Evolutionary conservation across 441 rosid genomes (phyloP), one percentile per base, ranked within the genome.

Genomic region (Brassica hybrid): DNA sequence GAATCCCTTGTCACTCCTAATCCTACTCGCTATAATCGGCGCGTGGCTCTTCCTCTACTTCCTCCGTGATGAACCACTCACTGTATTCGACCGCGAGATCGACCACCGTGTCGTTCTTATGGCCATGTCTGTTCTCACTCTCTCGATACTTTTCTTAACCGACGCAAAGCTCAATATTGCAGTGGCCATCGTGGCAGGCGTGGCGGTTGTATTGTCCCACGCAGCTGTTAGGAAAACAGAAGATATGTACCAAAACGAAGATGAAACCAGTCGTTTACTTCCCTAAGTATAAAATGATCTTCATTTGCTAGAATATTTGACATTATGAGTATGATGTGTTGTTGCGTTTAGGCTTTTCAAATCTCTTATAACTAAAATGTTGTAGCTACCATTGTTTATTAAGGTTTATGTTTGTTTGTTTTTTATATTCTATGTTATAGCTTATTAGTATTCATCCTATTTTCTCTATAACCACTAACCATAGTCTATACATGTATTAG

Each of bases 41-140:
- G 86, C 83, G 4, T 90, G 94, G 94, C 75, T 90, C 19, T 90
- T 86, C 76, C 84, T 88, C 67, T 88, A 90, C 80, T 90, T 90
- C 85, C 75, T 88, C 13, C 87, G 94, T 2, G 94, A 88, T 16
- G 88, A 90, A 79, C 94, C 91, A 5, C 74, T 87, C 66, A 73
- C 75, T 50, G 73, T 88, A 6, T 80, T 86, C 72, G 73, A 78
- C 76, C 90, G 85, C 7, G 81, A 80, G 79, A 83, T 90, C 65
- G 89, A 83, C 71, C 92, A 90, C 43, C 86, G 88, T 3, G n/a
- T 84, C 34, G 85, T 88, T 50, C 81, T 90, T 61, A 52, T 75
- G 16, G 68, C 78, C 41, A 60, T 90, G 76, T 76, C 85, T 3
- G 73, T 86, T 71, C 71, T 85, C 62, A 87, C 92, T 56, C 70